phyloP scores from a whole-genome alignment of 371 early-diverging fungal genomes.

The Sporodiniella umbellata region DNA sequence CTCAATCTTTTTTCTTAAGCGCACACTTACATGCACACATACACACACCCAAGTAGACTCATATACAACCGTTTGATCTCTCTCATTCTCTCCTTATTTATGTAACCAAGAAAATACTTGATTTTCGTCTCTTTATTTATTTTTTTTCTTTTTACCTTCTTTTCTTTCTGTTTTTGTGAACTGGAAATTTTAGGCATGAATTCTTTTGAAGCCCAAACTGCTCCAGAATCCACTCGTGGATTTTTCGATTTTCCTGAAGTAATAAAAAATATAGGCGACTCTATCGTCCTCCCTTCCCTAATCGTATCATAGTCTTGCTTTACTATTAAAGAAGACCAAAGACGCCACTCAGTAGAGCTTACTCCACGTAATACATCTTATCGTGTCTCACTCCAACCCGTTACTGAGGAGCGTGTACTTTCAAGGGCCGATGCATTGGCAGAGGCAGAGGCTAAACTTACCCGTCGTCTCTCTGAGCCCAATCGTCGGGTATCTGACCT shows the following conservation, averaged over 20 bases:
- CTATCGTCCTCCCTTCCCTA: no score
- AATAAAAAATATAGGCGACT: slow-evolving; percentile 1
- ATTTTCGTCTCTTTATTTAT: no score
- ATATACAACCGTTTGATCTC: no score
- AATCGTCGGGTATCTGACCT: slow-evolving; percentile 1
- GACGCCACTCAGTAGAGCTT: slow-evolving; percentile 7
- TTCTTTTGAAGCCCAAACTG: slow-evolving; percentile 41
- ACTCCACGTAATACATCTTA: not conserved
- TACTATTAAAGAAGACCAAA: slow-evolving; percentile 3
- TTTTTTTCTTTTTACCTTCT: slow-evolving; percentile 7
- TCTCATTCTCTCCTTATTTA: slow-evolving; percentile 1
- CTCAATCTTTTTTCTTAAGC: not conserved
- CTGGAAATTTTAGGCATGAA: no score
- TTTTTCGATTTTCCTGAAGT: slow-evolving; percentile 42
- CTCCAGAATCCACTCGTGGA: slow-evolving; percentile 52
- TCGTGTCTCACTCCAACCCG: slow-evolving; percentile 26
- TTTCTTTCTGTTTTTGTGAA: slow-evolving; percentile 6
- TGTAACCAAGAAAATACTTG: no score
- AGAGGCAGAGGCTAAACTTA: slow-evolving; percentile 46
- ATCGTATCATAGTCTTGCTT: no score
- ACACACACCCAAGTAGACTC: no score
- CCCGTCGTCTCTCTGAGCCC: slow-evolving; percentile 43
- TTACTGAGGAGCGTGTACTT: slow-evolving; percentile 9
- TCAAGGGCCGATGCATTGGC: slow-evolving; percentile 43
- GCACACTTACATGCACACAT: not conserved